Evolutionary conservation across 2,329 filamentous ascomycete species (phyloP).

Genomic region (Ilyonectria sp.): DNA sequence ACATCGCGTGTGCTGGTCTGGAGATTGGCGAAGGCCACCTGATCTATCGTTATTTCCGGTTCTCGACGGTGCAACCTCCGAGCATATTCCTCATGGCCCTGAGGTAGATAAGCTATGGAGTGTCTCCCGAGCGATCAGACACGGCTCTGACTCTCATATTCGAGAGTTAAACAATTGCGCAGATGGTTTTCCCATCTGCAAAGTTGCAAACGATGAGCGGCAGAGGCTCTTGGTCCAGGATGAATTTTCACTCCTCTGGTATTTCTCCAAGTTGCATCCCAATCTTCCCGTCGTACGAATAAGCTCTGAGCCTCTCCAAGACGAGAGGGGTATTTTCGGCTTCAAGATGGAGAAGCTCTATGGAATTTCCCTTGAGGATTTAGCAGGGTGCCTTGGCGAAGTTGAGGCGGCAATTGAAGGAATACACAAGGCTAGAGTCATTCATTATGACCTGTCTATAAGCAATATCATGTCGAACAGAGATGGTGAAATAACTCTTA

Average conservation of each 20-base stretch:
- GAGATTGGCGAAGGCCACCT: constrained; percentile 16
- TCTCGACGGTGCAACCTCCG: not conserved
- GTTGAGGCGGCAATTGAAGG: not conserved
- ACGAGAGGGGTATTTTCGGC: constrained; percentile 18
- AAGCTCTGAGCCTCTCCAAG: not conserved
- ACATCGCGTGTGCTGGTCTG: constrained; percentile 13
- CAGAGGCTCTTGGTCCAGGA: constrained; percentile 7
- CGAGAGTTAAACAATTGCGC: constrained; percentile 3
- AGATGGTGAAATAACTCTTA: constrained; percentile 1
- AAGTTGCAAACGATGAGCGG: constrained; percentile 14
- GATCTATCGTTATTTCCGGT: not conserved
- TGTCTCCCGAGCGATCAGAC: constrained; percentile 1
- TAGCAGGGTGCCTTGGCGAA: not conserved
- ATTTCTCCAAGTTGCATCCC: not conserved
- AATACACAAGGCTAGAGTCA: constrained; percentile 9
- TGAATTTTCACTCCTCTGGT: constrained; percentile 14
- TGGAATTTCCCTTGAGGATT: not conserved
- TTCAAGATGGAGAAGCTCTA: constrained; percentile 17
- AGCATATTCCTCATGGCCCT: not conserved
- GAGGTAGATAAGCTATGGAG: constrained; percentile 9
- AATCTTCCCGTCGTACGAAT: constrained; percentile 7
- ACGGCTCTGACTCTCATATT: constrained; percentile 18
- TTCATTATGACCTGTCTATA: constrained; percentile 20
- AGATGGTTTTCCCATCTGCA: constrained; percentile 23
- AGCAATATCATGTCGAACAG: constrained; percentile 18